phyloP scores from a whole-genome alignment of 331 rosid species.

The Saraca asoca region DNA sequence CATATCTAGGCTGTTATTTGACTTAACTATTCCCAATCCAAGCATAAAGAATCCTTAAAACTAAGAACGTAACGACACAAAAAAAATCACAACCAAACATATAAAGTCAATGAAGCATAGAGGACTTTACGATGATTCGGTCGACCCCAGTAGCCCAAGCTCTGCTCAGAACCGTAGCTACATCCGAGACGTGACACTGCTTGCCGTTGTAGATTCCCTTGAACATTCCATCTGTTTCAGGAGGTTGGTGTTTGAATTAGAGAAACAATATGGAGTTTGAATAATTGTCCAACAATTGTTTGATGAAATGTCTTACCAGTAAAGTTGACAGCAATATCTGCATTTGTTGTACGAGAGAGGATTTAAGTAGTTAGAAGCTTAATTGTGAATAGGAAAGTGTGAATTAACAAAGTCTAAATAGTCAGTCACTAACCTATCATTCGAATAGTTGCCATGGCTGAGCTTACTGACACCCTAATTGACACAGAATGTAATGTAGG shows the following conservation, averaged over 20 bases:
- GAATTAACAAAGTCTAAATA: not conserved
- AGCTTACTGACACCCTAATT: not conserved
- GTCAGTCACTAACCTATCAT: constrained; percentile 50
- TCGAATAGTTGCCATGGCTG: constrained; percentile 53
- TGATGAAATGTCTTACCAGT: constrained; percentile 79
- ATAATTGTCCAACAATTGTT: constrained; percentile 27
- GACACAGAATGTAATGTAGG: too few relatives aligned
- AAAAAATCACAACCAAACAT: too few relatives aligned
- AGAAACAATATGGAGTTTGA: constrained; percentile 2
- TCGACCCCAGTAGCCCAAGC: constrained; percentile 94
- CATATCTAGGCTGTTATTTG: not conserved
- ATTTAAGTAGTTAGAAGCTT: constrained; percentile 30
- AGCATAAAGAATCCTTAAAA: constrained; percentile 3
- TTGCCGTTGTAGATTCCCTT: constrained; percentile 89
- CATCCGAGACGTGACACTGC: constrained; percentile 77
- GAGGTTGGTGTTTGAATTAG: not conserved
- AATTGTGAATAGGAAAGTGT: not conserved
- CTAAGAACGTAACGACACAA: not conserved
- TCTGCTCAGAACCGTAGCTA: constrained; percentile 70
- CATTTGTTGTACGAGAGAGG: constrained; percentile 4
- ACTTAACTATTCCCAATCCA: constrained; percentile 4
- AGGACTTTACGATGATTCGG: constrained; percentile 74
- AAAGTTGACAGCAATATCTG: constrained; percentile 90
- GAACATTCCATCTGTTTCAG: constrained; percentile 85
- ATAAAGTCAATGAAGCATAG: not conserved